Evolutionary conservation across 345 rosid genomes (phyloP).

Genomic region (Bruguiera parviflora): DNA sequence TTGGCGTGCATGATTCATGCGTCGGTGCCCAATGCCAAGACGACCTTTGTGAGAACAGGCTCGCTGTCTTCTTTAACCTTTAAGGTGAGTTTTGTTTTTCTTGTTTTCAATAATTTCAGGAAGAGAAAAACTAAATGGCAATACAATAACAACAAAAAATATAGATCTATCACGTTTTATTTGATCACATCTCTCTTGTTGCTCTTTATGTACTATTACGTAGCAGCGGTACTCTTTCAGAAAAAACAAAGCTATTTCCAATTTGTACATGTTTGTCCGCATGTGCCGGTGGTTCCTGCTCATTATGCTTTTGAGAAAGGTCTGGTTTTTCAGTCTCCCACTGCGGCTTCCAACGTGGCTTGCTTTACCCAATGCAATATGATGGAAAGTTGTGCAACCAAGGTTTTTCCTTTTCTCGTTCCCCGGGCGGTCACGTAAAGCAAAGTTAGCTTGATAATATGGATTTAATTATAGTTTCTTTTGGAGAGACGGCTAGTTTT

Average conservation of each 20-base stretch:
- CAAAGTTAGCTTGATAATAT: background rate
- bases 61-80: constrained; percentile 62
- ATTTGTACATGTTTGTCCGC: constrained; percentile 1
- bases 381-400: background rate
- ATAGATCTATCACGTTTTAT: too few relatives aligned
- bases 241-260: background rate
- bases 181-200: too few relatives aligned
- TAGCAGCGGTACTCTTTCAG: too few relatives aligned
- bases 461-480: too few relatives aligned
- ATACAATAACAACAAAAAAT: too few relatives aligned
- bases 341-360: background rate
- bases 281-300: constrained; percentile 1
- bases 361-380: background rate
- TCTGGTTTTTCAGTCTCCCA: background rate
- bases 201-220: background rate
- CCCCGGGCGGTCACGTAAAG: too few relatives aligned
- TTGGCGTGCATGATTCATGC: constrained; percentile 86
- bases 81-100: constrained; percentile 40
- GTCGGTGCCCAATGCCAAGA: constrained; percentile 71
- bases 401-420: too few relatives aligned
- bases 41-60: constrained; percentile 39
- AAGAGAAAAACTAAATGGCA: too few relatives aligned
- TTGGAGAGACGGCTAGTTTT: too few relatives aligned
- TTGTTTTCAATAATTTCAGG: background rate
- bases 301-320: constrained; percentile 7